These are phyloP conservation scores for Candida michaelii DNA, from an alignment of 805 yeast genomes.

Conservation along the genomic window DNA sequence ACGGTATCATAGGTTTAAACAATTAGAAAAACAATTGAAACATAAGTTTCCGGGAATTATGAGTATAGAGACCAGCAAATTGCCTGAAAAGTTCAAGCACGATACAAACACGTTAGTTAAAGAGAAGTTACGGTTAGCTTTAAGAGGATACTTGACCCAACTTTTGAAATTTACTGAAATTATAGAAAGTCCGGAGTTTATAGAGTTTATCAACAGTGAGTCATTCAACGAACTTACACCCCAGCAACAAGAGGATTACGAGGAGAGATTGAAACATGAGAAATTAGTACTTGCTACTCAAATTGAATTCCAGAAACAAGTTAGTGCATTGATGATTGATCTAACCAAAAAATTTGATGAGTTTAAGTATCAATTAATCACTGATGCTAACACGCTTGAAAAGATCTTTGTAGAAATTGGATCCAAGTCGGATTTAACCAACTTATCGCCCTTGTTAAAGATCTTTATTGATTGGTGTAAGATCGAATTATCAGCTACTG, in stretches of 20 bases:
- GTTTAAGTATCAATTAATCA: constrained; percentile 55
- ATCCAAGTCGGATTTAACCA: constrained; percentile 46
- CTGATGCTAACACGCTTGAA: constrained; percentile 53
- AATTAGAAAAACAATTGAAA: constrained; percentile 52
- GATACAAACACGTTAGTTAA: constrained; percentile 49
- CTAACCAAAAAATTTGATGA: constrained; percentile 58
- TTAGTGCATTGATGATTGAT: constrained; percentile 54
- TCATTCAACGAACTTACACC: constrained; percentile 37
- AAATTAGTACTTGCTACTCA: constrained; percentile 56
- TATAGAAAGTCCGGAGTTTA: constrained; percentile 49
- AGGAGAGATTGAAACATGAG: constrained; percentile 61
- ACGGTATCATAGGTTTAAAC: constrained; percentile 66
- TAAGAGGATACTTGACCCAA: constrained; percentile 67
- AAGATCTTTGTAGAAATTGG: constrained; percentile 68
- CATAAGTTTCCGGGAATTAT: constrained; percentile 62
- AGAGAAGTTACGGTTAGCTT: constrained; percentile 74
- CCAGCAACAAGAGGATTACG: constrained; percentile 55
- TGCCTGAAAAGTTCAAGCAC: constrained; percentile 55
- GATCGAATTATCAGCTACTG: constrained; percentile 78
- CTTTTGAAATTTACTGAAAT: constrained; percentile 57
- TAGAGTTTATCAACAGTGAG: constrained; percentile 50
- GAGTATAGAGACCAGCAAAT: constrained; percentile 44
- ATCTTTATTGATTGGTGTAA: constrained; percentile 80
- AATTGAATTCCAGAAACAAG: constrained; percentile 68
- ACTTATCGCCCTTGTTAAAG: constrained; percentile 64